Evolutionary conservation across 495 filamentous ascomycete species (phyloP).

Genomic region (Podospora pseudoanserina): DNA sequence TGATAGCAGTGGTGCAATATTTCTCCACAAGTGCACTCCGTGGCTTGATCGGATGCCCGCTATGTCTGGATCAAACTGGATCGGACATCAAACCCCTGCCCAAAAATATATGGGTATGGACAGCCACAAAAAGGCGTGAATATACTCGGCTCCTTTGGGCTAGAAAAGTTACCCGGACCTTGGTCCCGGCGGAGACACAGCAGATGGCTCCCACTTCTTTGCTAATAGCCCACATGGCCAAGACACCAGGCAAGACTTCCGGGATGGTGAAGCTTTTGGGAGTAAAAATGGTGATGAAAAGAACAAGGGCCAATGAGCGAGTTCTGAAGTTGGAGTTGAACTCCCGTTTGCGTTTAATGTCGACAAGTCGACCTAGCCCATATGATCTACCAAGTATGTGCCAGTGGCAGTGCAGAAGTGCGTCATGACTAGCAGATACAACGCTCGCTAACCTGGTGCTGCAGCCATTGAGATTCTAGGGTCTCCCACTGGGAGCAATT

Average conservation of each 20-base stretch:
- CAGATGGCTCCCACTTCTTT: slow-evolving; percentile 9
- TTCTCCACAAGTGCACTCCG: neutral
- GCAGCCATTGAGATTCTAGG: neutral
- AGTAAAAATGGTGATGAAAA: neutral
- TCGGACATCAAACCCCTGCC: neutral
- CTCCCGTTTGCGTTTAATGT: neutral
- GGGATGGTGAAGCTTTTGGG: neutral
- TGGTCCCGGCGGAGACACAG: slow-evolving; percentile 20
- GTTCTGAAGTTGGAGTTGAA: neutral
- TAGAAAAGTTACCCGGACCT: neutral
- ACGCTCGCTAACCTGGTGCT: neutral
- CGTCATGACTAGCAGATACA: neutral
- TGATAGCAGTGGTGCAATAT: neutral
- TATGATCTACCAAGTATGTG: neutral
- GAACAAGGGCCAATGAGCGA: neutral
- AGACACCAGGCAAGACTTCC: neutral
- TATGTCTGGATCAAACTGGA: neutral
- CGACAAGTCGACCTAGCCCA: neutral
- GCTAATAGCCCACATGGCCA: neutral
- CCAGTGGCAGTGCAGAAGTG: neutral
- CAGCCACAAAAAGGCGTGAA: neutral
- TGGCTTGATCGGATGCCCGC: neutral
- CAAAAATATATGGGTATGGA: neutral
- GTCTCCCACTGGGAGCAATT: slow-evolving; percentile 1
- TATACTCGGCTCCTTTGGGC: neutral